Base-by-base conservation (phyloP, 441 rosid genomes). In the Breynia disticha region DNA sequence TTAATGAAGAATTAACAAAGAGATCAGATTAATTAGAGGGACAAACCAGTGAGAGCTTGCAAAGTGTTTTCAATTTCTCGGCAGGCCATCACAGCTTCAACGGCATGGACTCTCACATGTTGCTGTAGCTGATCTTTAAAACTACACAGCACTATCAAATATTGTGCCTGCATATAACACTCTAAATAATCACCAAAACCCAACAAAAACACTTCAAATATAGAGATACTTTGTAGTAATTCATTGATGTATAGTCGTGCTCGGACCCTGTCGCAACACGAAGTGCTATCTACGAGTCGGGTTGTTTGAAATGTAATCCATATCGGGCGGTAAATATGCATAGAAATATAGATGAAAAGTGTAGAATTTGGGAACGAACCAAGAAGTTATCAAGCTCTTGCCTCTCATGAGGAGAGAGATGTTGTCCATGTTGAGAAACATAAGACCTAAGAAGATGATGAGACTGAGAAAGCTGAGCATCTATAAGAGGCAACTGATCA, bases 41-140 rank as follows among this genome's bases (percentile, higher is more conserved):
- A 39, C 11, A 42, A 54, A 91, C 98, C 98, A 53, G 98, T 87
- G 50, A 91, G 83, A 69, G 98, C 82, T 56, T 83, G 98, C 50
- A 91, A 79, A 66, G 80, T 75, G 72, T 73, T 85, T 64, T 87
- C 96, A 57, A 91, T 85, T 60, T 87, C 96, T 61, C 98, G 95
- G 81, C 98, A 87, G 65, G 87, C 90, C 96, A 85, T 87, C 66
- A 87, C 95, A 44, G 98, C 98, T 72, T 90, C 98, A 49, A 90
- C 93, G 69, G 98, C 98, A 53, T 90, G 90, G 63, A 90, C 89
- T 69, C 98, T 76, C 70, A 90, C 98, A 71, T 90, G 98, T 51
- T 91, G 98, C 61, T 91, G 98, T 17, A 91, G 93, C 76, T 87
- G 98, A 54, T 91, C 98, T 66, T 83, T 91, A 80, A 91, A 91